These are phyloP conservation scores for Talaromyces sp. DNA, from an alignment of 2,329 filamentous ascomycete species.

Conservation along the genomic window DNA sequence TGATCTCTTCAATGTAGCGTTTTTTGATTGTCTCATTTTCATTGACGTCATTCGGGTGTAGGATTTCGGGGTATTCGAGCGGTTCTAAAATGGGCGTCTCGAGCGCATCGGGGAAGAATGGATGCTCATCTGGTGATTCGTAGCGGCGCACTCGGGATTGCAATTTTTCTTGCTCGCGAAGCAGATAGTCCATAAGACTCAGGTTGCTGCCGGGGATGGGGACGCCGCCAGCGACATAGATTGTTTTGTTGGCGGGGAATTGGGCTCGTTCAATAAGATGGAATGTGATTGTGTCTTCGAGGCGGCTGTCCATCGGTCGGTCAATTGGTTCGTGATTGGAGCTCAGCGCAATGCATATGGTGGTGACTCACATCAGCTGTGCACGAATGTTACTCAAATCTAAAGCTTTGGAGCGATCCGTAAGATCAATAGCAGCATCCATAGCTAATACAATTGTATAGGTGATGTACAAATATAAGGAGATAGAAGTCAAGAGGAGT, in stretches of 20 bases:
- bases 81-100: slow-evolving; percentile 80
- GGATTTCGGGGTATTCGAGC: slow-evolving; percentile 79
- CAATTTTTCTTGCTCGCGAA: slow-evolving; percentile 81
- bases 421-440: slow-evolving; percentile 87
- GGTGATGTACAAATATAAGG: neutral
- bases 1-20: slow-evolving; percentile 77
- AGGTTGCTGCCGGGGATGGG: slow-evolving; percentile 68
- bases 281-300: slow-evolving; percentile 97
- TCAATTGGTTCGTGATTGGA: slow-evolving; percentile 2
- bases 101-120: slow-evolving; percentile 85
- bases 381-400: slow-evolving; percentile 90
- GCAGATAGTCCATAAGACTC: slow-evolving; percentile 91
- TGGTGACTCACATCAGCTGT: slow-evolving; percentile 71
- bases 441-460: slow-evolving; percentile 49
- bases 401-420: slow-evolving; percentile 77
- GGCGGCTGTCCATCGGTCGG: slow-evolving; percentile 58
- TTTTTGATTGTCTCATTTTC: slow-evolving; percentile 83
- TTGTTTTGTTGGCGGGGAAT: slow-evolving; percentile 84
- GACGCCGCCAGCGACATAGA: slow-evolving; percentile 80
- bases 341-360: too few relatives aligned
- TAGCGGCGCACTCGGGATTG: slow-evolving; percentile 93
- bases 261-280: slow-evolving; percentile 97
- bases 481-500: neutral
- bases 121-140: slow-evolving; percentile 93
- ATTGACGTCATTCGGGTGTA: slow-evolving; percentile 85